Percentiles rank a stretch among this genome's conserved stretches.
phyloP scores from a whole-genome alignment of 1,284 basidiomycete genomes.

The Vanrija sp. region DNA sequence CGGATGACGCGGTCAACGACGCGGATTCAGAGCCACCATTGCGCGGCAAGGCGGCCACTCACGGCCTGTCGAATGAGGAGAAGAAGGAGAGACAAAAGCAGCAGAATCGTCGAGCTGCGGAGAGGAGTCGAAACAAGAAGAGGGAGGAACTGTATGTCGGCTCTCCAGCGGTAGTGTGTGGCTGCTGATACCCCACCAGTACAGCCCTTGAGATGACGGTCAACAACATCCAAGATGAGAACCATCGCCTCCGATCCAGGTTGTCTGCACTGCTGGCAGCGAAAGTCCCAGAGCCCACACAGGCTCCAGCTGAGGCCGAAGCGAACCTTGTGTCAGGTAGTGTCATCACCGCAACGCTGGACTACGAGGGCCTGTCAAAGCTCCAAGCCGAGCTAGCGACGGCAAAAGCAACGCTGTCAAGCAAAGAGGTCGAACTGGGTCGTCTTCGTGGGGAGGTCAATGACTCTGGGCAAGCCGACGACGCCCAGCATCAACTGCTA shows the following conservation, averaged over 20 bases:
- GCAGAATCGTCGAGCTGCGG: slow-evolving; percentile 45
- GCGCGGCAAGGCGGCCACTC: slow-evolving; percentile 11
- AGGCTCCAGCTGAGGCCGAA: not conserved
- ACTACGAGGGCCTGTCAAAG: slow-evolving; percentile 25
- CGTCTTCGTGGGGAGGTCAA: slow-evolving; percentile 10
- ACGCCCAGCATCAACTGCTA: slow-evolving; percentile 2
- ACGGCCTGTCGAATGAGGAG: slow-evolving; percentile 25
- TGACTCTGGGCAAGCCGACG: slow-evolving; percentile 10
- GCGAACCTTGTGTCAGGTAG: not conserved
- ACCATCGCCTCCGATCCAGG: slow-evolving; percentile 31
- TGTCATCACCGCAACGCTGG: slow-evolving; percentile 11
- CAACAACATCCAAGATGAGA: slow-evolving; percentile 40
- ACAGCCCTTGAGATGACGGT: slow-evolving; percentile 38
- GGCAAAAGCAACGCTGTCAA: slow-evolving; percentile 21
- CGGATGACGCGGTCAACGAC: not conserved
- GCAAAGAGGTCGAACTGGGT: slow-evolving; percentile 21
- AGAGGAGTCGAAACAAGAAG: slow-evolving; percentile 42
- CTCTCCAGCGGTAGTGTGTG: no score
- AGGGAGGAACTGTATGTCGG: slow-evolving; percentile 39
- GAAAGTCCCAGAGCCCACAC: slow-evolving; percentile 1
- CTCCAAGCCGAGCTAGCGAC: slow-evolving; percentile 29
- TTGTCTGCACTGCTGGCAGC: slow-evolving; percentile 28
- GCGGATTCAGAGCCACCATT: slow-evolving; percentile 2
- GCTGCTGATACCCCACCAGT: slow-evolving; percentile 18
- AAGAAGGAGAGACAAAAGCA: slow-evolving; percentile 42